Percentiles rank a stretch among this genome's conserved stretches.
Evolutionary conservation across 345 rosid species (phyloP).

Genomic region (Sapria himalayana): DNA sequence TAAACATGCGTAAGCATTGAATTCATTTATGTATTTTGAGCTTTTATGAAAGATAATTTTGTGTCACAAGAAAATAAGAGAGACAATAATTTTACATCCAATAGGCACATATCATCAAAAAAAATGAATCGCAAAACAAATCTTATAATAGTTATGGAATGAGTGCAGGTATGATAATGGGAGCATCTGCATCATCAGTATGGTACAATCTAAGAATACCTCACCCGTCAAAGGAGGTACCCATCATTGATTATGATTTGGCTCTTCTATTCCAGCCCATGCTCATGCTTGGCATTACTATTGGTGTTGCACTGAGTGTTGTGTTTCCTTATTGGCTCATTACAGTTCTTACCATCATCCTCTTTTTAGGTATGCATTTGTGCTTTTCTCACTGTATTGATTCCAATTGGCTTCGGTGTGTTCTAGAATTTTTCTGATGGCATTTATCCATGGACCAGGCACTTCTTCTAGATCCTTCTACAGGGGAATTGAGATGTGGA

Average conservation of each 20-base stretch:
- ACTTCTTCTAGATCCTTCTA: constrained; percentile 74
- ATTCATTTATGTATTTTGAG: too few relatives aligned
- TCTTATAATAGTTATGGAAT: too few relatives aligned
- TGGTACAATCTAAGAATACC: constrained; percentile 79
- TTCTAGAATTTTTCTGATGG: not conserved
- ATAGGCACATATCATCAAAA: too few relatives aligned
- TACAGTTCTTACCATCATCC: constrained; percentile 72
- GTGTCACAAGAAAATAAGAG: too few relatives aligned
- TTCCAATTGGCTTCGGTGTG: not conserved
- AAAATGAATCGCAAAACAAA: too few relatives aligned
- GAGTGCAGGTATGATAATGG: constrained; percentile 89
- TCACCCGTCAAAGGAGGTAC: constrained; percentile 74
- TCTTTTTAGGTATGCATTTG: constrained; percentile 34
- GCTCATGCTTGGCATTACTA: constrained; percentile 81
- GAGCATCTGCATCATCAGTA: constrained; percentile 79
- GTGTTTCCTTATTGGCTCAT: constrained; percentile 94
- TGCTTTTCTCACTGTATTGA: not conserved
- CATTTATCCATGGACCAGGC: constrained; percentile 15
- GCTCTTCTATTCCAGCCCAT: constrained; percentile 87
- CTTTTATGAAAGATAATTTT: too few relatives aligned
- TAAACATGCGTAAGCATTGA: too few relatives aligned
- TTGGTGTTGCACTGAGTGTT: constrained; percentile 79
- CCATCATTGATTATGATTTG: constrained; percentile 72
- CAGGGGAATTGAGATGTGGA: constrained; percentile 74
- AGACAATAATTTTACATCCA: too few relatives aligned